Percentiles rank a stretch among this genome's conserved stretches.
Conservation (phyloP, 129 eudicot species). For the Dittrichia graveolens region DNA sequence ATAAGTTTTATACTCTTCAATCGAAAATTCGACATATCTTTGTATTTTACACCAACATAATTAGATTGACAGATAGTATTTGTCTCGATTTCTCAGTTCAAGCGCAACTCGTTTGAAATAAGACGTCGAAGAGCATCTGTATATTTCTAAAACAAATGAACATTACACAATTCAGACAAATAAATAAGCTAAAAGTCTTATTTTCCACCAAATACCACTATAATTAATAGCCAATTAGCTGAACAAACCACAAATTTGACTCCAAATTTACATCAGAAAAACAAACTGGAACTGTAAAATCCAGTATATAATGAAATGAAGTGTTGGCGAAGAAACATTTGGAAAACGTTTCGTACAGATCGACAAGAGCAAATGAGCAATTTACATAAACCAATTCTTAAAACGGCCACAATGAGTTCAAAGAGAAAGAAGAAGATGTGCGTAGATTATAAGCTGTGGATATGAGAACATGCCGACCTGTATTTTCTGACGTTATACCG, state of each 20-base stretch:
- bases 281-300: slow-evolving; percentile 14
- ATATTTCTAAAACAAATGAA: not conserved
- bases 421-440: slow-evolving; percentile 3
- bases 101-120: not conserved
- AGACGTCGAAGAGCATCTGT: not conserved
- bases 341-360: slow-evolving; percentile 22
- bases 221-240: slow-evolving; percentile 14
- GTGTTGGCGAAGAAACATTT: not conserved
- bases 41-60: slow-evolving; percentile 14
- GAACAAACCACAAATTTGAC: slow-evolving; percentile 17
- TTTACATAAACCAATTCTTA: not conserved
- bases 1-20: not conserved
- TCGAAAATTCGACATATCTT: slow-evolving; percentile 11
- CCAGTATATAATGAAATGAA: not conserved
- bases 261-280: not conserved
- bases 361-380: slow-evolving; percentile 8
- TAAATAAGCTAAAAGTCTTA: not conserved
- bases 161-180: not conserved
- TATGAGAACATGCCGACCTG: slow-evolving; percentile 9
- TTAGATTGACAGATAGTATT: not conserved
- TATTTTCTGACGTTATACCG: slow-evolving; percentile 23
- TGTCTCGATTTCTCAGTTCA: slow-evolving; percentile 12
- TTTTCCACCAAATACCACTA: slow-evolving; percentile 20
- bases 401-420: not conserved
- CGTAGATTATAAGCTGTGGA: not conserved